Percentiles rank a stretch among this genome's conserved stretches.
Evolutionary conservation across 2,329 filamentous ascomycete genomes (phyloP).

Genomic region (Fonsecaea monophora): DNA sequence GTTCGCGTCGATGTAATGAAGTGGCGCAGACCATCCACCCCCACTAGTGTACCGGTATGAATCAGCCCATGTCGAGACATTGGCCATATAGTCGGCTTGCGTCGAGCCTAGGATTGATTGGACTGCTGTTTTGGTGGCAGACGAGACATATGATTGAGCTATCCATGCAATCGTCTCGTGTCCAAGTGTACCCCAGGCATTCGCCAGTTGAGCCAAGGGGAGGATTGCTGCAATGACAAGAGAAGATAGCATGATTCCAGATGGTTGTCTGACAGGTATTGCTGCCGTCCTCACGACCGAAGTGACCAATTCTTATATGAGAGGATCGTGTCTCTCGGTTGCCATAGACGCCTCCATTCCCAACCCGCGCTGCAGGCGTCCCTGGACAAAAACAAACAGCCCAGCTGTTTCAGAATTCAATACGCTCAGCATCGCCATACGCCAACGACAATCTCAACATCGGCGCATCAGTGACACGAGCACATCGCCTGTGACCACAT

Average conservation of each 20-base stretch:
- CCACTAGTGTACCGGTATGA: slow-evolving; percentile 57
- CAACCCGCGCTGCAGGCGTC: not conserved
- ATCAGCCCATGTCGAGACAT: slow-evolving; percentile 63
- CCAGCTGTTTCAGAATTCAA: slow-evolving; percentile 11
- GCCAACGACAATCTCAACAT: not conserved
- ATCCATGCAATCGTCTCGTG: slow-evolving; percentile 63
- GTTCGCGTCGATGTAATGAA: slow-evolving; percentile 39
- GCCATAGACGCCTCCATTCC: not conserved
- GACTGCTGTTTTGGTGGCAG: slow-evolving; percentile 54
- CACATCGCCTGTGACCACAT: slow-evolving; percentile 18
- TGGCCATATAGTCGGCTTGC: slow-evolving; percentile 56
- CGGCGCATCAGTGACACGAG: slow-evolving; percentile 5
- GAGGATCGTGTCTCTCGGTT: not conserved
- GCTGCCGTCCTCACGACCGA: not conserved
- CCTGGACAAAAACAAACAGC: not conserved
- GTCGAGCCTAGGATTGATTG: slow-evolving; percentile 53
- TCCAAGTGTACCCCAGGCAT: slow-evolving; percentile 61
- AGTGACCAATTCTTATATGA: not conserved
- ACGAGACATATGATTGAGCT: slow-evolving; percentile 57
- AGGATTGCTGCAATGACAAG: slow-evolving; percentile 90
- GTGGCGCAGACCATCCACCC: slow-evolving; percentile 55
- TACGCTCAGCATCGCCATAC: not conserved
- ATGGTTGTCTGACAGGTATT: not conserved
- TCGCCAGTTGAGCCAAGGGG: slow-evolving; percentile 84
- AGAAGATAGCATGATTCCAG: slow-evolving; percentile 63